These are phyloP conservation scores for Populus ilicifolia DNA, from an alignment of 345 rosid species.

Conservation along the genomic window DNA sequence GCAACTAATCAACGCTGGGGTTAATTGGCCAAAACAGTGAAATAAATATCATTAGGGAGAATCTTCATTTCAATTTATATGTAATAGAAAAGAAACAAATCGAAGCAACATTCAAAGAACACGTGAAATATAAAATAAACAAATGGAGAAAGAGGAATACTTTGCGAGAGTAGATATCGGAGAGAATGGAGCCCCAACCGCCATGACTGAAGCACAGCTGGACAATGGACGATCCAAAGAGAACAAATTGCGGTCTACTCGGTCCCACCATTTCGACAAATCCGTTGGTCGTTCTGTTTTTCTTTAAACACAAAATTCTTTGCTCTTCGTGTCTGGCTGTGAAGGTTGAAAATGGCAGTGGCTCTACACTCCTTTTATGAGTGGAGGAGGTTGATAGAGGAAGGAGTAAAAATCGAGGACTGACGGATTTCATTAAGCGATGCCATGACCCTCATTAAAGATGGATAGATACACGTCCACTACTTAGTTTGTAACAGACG, in stretches of 20 bases:
- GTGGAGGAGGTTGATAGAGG: not conserved
- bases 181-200: constrained; percentile 92
- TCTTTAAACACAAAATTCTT: not conserved
- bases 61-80: not conserved
- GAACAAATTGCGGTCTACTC: constrained; percentile 77
- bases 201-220: constrained; percentile 85
- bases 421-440: not conserved
- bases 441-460: not conserved
- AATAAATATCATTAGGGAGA: not conserved
- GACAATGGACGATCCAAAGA: constrained; percentile 95
- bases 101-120: not conserved
- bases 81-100: not conserved
- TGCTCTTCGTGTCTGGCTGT: not conserved
- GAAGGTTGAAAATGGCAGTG: not conserved
- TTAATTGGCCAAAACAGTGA: not conserved
- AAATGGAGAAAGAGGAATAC: constrained; percentile 29
- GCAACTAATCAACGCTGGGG: not conserved
- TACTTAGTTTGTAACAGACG: not conserved
- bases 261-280: constrained; percentile 66
- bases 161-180: constrained; percentile 89
- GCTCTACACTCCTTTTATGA: not conserved
- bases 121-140: not conserved
- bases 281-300: not conserved
- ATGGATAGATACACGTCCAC: no score
- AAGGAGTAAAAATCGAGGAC: not conserved